A percentile compares a stretch with the other conserved stretches of the same genome.
Conservation (phyloP, 306 rosid genomes). For the Luffa acutangula region DNA sequence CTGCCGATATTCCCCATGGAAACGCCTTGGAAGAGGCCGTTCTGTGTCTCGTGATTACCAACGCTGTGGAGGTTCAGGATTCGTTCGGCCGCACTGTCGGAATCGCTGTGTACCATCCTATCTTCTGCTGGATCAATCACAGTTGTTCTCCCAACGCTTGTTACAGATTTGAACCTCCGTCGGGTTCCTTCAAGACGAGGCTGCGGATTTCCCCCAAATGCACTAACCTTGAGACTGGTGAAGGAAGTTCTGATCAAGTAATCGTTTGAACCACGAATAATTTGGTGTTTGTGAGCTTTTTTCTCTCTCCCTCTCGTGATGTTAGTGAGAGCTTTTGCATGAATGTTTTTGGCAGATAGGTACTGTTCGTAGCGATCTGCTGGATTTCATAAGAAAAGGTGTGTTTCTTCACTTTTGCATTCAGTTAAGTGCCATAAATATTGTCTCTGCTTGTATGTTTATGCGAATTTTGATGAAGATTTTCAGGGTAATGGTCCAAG, state of each 20-base stretch:
- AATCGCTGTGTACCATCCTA: constrained; percentile 37
- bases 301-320: neutral
- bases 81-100: constrained; percentile 36
- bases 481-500: constrained; percentile 41
- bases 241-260: constrained; percentile 17
- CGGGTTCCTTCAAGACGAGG: constrained; percentile 4
- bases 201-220: constrained; percentile 27
- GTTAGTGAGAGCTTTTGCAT: constrained; percentile 1
- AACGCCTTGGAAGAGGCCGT: constrained; percentile 38
- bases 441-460: neutral
- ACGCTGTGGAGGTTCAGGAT: constrained; percentile 81
- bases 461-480: constrained; percentile 13
- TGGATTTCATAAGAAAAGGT: constrained; percentile 33
- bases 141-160: constrained; percentile 76
- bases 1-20: constrained; percentile 7
- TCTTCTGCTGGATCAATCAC: constrained; percentile 75
- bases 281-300: neutral
- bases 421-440: neutral
- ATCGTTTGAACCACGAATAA: neutral
- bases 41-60: constrained; percentile 54
- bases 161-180: constrained; percentile 26
- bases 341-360: constrained; percentile 35
- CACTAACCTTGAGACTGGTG: neutral
- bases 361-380: constrained; percentile 17
- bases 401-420: neutral